These are phyloP conservation scores for Cystobasidium onofrii DNA, from an alignment of 768 basidiomycete genomes.

Conservation along the genomic window DNA sequence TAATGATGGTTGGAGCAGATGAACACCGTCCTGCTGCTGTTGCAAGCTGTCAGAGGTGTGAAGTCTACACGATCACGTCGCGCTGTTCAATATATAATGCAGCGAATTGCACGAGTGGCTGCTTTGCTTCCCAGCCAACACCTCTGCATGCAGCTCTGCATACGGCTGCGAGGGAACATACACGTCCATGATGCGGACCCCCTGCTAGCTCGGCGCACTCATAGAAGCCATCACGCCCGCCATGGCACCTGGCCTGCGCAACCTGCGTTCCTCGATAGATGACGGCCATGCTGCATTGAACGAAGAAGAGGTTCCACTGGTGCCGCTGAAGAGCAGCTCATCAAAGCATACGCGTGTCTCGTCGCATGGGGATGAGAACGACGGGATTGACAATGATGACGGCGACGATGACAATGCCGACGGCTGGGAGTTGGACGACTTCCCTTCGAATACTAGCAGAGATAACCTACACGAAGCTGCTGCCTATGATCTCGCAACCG, in stretches of 20 bases:
- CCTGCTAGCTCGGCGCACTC: neutral
- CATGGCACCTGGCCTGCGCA: neutral
- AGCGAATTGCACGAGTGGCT: no score
- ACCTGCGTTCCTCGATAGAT: slow-evolving; percentile 1
- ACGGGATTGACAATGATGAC: slow-evolving; percentile 13
- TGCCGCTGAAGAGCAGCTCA: neutral
- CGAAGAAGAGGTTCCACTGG: slow-evolving; percentile 16
- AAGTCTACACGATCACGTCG: neutral
- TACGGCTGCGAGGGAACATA: neutral
- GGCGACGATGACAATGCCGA: slow-evolving; percentile 6
- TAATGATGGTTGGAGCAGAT: neutral
- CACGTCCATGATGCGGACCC: neutral
- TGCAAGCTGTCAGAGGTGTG: neutral
- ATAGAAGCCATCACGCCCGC: neutral
- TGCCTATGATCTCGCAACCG: neutral
- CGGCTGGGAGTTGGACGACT: slow-evolving; percentile 3
- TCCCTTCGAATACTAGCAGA: neutral
- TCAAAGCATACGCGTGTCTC: neutral
- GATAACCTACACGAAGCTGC: neutral
- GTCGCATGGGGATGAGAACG: neutral
- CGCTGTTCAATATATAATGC: no score
- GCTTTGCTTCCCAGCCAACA: neutral
- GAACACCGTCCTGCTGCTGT: neutral
- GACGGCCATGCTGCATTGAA: neutral
- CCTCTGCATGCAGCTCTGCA: neutral